Conservation (phyloP, 225 moss, liverwort and hornwort species). For the Pseudisothecium myosuroides region DNA sequence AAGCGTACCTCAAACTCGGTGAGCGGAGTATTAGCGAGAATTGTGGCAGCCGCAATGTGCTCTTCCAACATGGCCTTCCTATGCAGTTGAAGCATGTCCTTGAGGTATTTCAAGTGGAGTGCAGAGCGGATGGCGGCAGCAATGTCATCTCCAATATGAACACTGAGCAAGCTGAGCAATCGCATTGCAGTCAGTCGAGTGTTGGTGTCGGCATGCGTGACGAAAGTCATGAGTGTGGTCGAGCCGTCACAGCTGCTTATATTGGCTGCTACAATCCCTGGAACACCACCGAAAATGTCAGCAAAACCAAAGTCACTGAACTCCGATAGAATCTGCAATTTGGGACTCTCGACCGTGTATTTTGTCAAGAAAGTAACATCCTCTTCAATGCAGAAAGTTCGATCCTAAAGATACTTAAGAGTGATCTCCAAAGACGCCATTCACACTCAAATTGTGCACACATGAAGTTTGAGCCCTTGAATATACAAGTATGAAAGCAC, state of each 20-base stretch:
- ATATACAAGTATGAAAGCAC: not conserved
- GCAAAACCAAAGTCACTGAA: not conserved
- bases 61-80: constrained; percentile 3
- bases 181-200: constrained; percentile 6
- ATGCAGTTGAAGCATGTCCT: not conserved
- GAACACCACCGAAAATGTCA: not conserved
- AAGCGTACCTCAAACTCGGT: constrained; percentile 19
- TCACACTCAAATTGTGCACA: not conserved
- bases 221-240: not conserved
- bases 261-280: constrained; percentile 4
- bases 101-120: constrained; percentile 11
- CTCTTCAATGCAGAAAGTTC: not conserved
- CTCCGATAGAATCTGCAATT: not conserved
- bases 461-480: not conserved
- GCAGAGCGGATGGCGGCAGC: constrained; percentile 4
- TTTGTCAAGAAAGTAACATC: not conserved
- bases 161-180: constrained; percentile 14
- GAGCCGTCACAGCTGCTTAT: constrained; percentile 1
- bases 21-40: constrained; percentile 21
- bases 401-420: not conserved
- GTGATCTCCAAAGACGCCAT: not conserved
- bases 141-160: constrained; percentile 6
- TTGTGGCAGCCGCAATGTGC: constrained; percentile 8
- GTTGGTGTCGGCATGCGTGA: not conserved
- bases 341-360: not conserved